These are phyloP conservation scores for Cordyceps cicadae DNA, from an alignment of 2,329 filamentous ascomycete species.

Conservation along the genomic window DNA sequence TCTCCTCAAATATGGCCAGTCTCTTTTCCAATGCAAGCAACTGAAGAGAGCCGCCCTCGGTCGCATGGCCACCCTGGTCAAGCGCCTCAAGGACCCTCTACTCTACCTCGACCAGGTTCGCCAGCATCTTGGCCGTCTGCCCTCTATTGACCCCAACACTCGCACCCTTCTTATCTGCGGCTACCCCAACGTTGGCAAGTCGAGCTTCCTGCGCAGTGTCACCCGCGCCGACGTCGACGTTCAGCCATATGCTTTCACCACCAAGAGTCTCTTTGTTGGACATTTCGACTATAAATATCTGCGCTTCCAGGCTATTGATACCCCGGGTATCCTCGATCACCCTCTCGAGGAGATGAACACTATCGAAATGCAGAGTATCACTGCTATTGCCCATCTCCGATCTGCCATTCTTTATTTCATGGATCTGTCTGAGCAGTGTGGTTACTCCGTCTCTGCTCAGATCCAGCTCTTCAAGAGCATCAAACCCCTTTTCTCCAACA, in stretches of 20 bases:
- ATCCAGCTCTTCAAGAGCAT: conserved; percentile 94
- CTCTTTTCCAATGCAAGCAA: conserved; percentile 97
- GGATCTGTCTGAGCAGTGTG: conserved; percentile 94
- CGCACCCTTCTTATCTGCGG: conserved; percentile 92
- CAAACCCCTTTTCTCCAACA: conserved; percentile 94
- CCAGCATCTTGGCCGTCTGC: conserved; percentile 93
- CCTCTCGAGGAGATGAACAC: conserved; percentile 99
- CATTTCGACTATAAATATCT: conserved; percentile 87
- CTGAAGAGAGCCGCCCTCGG: conserved; percentile 92
- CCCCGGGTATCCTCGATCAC: conserved; percentile 95
- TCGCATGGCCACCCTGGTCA: conserved; percentile 96
- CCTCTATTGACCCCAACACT: conserved; percentile 97
- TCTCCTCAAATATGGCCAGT: conserved; percentile 86
- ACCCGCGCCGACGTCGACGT: conserved; percentile 93
- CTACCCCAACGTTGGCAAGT: conserved; percentile 97
- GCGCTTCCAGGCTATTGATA: conserved; percentile 74
- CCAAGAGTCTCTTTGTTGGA: conserved; percentile 92
- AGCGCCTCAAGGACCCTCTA: conserved; percentile 87
- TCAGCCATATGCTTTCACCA: conserved; percentile 97
- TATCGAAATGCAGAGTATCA: conserved; percentile 98
- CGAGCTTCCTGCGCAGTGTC: conserved; percentile 85
- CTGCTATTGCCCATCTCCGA: conserved; percentile 90
- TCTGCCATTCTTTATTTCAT: conserved; percentile 97
- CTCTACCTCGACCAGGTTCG: conserved; percentile 86
- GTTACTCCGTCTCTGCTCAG: conserved; percentile 86